These are phyloP conservation scores for Trifolium dubium DNA, from an alignment of 306 rosid genomes.

Conservation along the genomic window DNA sequence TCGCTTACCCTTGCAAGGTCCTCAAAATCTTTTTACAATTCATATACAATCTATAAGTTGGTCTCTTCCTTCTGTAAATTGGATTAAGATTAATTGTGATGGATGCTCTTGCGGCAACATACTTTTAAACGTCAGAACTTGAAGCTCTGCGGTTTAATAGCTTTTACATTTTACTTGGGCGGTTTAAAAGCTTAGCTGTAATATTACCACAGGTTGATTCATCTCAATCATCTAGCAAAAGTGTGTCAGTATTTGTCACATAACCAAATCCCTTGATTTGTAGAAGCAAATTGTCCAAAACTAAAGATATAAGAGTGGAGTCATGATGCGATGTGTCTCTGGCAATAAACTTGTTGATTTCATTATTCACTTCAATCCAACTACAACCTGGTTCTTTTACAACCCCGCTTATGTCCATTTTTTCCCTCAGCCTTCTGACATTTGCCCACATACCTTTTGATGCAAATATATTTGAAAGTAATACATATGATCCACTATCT, in stretches of 20 bases:
- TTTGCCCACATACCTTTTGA: constrained; percentile 87
- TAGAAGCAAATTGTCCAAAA: constrained; percentile 55
- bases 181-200: not conserved
- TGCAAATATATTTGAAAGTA: constrained; percentile 89
- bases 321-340: constrained; percentile 56
- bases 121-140: too few relatives aligned
- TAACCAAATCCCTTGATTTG: constrained; percentile 62
- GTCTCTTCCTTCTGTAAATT: too few relatives aligned
- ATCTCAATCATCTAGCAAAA: constrained; percentile 42
- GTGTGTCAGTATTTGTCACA: constrained; percentile 44
- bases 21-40: too few relatives aligned
- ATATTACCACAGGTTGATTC: constrained; percentile 27
- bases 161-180: not conserved
- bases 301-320: constrained; percentile 46
- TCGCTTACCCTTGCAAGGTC: too few relatives aligned
- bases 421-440: constrained; percentile 67
- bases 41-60: too few relatives aligned
- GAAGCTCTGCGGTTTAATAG: too few relatives aligned
- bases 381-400: constrained; percentile 77
- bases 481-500: constrained; percentile 80
- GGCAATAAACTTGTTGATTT: constrained; percentile 51
- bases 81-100: too few relatives aligned
- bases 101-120: too few relatives aligned
- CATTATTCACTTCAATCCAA: constrained; percentile 61
- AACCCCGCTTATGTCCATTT: constrained; percentile 69